Evolutionary conservation across 495 filamentous ascomycete genomes (phyloP).

Genomic region (Tetracladium marchalianum): DNA sequence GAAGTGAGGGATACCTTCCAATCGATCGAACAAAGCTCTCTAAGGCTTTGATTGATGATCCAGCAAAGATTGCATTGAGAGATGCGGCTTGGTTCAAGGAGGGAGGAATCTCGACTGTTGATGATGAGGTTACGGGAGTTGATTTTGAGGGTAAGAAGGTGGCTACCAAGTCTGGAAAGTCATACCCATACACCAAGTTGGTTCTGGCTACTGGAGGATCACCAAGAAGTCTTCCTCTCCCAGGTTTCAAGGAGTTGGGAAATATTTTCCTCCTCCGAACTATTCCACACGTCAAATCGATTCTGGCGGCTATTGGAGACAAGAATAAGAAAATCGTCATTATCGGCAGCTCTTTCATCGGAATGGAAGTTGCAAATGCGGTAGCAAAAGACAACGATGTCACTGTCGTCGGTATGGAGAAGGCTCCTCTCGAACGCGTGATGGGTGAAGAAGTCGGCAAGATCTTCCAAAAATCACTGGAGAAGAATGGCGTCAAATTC

Average conservation of each 20-base stretch:
- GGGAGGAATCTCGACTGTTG: conserved; percentile 60
- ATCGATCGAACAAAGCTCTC: conserved; percentile 94
- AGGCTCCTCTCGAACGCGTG: conserved; percentile 73
- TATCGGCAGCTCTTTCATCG: conserved; percentile 86
- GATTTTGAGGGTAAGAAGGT: conserved; percentile 68
- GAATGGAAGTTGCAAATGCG: conserved; percentile 87
- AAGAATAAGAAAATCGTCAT: conserved; percentile 88
- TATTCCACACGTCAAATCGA: conserved; percentile 63
- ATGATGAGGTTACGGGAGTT: conserved; percentile 65
- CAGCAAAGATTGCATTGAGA: conserved; percentile 64
- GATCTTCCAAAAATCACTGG: conserved; percentile 65
- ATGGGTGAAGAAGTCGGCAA: conserved; percentile 75
- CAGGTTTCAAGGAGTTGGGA: conserved; percentile 73
- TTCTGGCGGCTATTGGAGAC: conserved; percentile 67
- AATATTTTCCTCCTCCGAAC: conserved; percentile 81
- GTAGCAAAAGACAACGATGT: conserved; percentile 66
- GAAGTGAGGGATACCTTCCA: conserved; percentile 71
- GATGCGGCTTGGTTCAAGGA: conserved; percentile 66
- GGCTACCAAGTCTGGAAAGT: conserved; percentile 58
- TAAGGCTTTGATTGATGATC: conserved; percentile 84
- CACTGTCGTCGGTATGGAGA: conserved; percentile 90
- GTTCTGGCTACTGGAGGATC: conserved; percentile 80
- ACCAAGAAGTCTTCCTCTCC: conserved; percentile 67
- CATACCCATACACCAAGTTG: conserved; percentile 72
- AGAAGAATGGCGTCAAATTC: conserved; percentile 83